Conservation (phyloP, 306 rosid genomes). For the Spatholobus suberectus region DNA sequence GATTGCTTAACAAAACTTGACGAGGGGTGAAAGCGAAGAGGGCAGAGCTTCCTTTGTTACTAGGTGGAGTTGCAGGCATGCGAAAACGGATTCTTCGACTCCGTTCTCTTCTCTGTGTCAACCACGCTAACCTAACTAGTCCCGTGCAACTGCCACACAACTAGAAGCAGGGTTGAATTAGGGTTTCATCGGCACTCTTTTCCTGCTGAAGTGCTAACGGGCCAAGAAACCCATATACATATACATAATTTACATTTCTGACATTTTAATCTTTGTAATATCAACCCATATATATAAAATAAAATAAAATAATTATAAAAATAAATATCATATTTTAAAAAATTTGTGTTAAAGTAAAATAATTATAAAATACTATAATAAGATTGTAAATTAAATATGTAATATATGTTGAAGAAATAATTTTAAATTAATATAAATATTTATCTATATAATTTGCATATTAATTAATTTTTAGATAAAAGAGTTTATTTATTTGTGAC, state of each 20-base stretch:
- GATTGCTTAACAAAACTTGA: conserved; percentile 61
- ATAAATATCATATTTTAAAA: too few species aligned
- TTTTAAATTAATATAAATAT: too few species aligned
- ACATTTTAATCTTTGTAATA: too few species aligned
- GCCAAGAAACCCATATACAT: neutral
- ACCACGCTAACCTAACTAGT: neutral
- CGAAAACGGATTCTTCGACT: conserved; percentile 38
- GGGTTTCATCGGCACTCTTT: conserved; percentile 4
- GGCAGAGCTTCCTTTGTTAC: conserved; percentile 37
- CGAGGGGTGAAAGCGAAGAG: conserved; percentile 75
- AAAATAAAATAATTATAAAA: too few species aligned
- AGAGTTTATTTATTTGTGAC: too few species aligned
- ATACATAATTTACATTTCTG: neutral
- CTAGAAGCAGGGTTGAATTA: conserved; percentile 11
- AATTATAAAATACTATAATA: too few species aligned
- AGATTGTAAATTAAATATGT: too few species aligned
- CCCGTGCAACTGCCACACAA: neutral
- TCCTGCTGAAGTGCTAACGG: neutral
- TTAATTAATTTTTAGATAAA: too few species aligned
- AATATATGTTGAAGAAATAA: too few species aligned
- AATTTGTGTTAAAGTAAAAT: too few species aligned
- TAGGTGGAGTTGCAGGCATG: conserved; percentile 57
- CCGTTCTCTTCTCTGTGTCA: neutral
- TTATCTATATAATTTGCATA: too few species aligned
- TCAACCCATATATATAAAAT: too few species aligned